Evolutionary conservation across 495 filamentous ascomycete species (phyloP).

Genomic region (Cryomyces minteri): DNA sequence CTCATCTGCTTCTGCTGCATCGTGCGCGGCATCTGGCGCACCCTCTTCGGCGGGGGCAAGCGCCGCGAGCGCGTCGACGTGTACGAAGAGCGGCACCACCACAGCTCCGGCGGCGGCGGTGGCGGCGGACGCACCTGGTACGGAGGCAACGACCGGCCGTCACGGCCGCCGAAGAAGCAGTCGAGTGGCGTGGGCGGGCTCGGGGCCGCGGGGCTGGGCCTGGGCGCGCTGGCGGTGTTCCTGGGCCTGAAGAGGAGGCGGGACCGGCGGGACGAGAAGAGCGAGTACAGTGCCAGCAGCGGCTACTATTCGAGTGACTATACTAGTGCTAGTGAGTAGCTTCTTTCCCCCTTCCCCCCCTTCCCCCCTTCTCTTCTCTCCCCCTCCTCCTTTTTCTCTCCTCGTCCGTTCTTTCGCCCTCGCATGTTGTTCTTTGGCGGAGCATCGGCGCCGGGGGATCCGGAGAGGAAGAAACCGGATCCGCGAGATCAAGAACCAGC

Average conservation of each 20-base stretch:
- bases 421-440: too few species aligned
- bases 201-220: constrained; percentile 36
- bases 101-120: constrained; percentile 20
- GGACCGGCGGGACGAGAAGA: constrained; percentile 27
- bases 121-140: constrained; percentile 51
- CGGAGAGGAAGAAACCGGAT: background rate
- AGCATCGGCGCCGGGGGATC: background rate
- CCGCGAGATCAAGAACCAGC: background rate
- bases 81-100: constrained; percentile 53
- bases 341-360: background rate
- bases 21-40: constrained; percentile 43
- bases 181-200: constrained; percentile 32
- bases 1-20: constrained; percentile 62
- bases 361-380: too few species aligned
- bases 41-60: constrained; percentile 35
- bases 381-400: too few species aligned
- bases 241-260: constrained; percentile 54
- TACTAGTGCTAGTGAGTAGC: constrained; percentile 20
- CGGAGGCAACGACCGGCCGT: constrained; percentile 28
- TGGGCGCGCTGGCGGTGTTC: constrained; percentile 48
- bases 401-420: too few species aligned
- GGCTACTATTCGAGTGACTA: constrained; percentile 16
- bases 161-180: constrained; percentile 34
- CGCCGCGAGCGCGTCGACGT: constrained; percentile 29
- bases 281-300: constrained; percentile 10